Evolutionary conservation across 1,139 yeast genomes (phyloP), one percentile per base, ranked within the genome.

Genomic region (Blastobotrys raffinosifermentans): DNA sequence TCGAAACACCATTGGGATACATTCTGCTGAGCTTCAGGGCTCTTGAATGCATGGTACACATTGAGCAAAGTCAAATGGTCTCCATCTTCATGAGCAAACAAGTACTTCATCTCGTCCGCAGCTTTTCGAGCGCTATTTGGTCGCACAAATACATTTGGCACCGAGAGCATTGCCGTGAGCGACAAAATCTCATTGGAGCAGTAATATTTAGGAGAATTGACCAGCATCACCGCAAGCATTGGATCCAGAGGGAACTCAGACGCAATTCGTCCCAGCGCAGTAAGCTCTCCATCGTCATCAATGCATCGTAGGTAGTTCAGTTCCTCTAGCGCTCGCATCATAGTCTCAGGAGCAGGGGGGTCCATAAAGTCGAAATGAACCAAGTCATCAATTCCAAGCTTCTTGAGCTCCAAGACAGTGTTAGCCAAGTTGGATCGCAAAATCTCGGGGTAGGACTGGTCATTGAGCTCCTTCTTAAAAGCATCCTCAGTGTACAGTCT

Each of bases 261-360:
- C 1, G 96, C 93, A 51, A 80, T 63, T 51, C 96, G 73, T 40
- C 98, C 98, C 44, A 91, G 68, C 0, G 91, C 73, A 0, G 98
- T 91, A 51, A 91, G 67, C 42, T 81, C 81, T 43, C 98, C 98
- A 35, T 86, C 93, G 57, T 91, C 96, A 48, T 87, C 86, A 41
- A 91, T 72, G 66, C 97, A 91, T 19, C 80, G 80, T 45, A 91
- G 69, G 58, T 86, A 91, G 57, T 91, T 89, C 55, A 91, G 72
- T 61, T 91, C 98, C 63, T 91, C 98, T 50, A 91, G 69, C 0
- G 98, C 97, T 60, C 97, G 75, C 97, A 91, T 89, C 98, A 91
- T 91, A 6, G 98, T 91, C 63, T 91, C 98, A 4, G 97, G 97
- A 1, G 98, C 97, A n/a, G 98, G 98, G 6, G 98, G 97, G 57